phyloP scores from a whole-genome alignment of 495 filamentous ascomycete species.

The Astrothelium macrocarpum region DNA sequence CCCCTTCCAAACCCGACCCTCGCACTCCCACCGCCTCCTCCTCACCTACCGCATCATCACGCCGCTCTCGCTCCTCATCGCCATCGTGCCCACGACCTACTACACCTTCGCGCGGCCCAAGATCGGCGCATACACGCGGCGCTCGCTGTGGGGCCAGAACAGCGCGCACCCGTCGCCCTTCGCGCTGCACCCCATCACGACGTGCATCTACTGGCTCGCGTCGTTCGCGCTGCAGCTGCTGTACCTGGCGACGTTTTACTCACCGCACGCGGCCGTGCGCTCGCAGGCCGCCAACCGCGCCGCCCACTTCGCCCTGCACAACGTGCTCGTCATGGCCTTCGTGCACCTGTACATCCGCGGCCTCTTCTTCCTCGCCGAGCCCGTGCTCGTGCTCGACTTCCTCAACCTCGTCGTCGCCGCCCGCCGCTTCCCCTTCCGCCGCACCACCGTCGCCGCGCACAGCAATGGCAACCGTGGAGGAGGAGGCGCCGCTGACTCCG shows the following conservation, averaged over 20 bases:
- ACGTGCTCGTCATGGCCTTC: slow-evolving; percentile 67
- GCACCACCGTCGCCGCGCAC: no score
- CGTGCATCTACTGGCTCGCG: slow-evolving; percentile 68
- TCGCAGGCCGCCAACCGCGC: slow-evolving; percentile 66
- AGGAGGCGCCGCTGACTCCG: not conserved
- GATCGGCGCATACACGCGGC: slow-evolving; percentile 42
- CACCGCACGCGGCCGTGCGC: slow-evolving; percentile 46
- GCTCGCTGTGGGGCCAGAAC: slow-evolving; percentile 62
- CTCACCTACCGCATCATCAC: slow-evolving; percentile 58
- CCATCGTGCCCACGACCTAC: slow-evolving; percentile 57
- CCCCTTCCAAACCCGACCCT: slow-evolving; percentile 24
- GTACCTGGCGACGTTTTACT: slow-evolving; percentile 71
- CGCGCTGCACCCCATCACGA: slow-evolving; percentile 59
- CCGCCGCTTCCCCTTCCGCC: slow-evolving; percentile 45
- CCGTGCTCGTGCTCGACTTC: slow-evolving; percentile 70
- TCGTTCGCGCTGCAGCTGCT: slow-evolving; percentile 64
- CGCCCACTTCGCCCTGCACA: slow-evolving; percentile 75
- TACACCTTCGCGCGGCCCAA: slow-evolving; percentile 55
- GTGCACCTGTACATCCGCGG: slow-evolving; percentile 72
- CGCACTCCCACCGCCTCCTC: slow-evolving; percentile 22
- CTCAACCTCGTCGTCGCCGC: slow-evolving; percentile 67
- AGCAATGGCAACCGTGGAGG: no score
- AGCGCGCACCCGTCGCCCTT: slow-evolving; percentile 58
- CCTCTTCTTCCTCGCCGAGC: slow-evolving; percentile 60
- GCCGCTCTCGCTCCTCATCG: slow-evolving; percentile 59